Evolutionary conservation across 768 basidiomycete species (phyloP), one percentile per base, ranked within the genome.

Genomic region (Boletus barrowsii): DNA sequence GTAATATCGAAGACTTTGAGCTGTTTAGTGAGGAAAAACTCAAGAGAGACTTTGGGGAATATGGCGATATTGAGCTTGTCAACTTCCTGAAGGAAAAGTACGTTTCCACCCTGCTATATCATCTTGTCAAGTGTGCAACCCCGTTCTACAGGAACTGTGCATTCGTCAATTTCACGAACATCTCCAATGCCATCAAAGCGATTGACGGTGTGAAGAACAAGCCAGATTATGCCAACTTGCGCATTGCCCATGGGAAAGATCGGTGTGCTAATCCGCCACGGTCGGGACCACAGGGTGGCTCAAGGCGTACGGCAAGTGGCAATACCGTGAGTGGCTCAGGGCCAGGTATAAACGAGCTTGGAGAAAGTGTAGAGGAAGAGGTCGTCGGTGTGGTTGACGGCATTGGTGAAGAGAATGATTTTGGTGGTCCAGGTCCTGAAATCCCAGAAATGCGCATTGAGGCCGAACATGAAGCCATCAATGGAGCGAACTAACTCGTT

Each of bases 101-200:
- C 41, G 90, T 81, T 5, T 4, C 4, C 8, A 80, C 83, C 64
- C 30, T 33, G 36, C 42, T 39, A 20, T 41, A 36, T 54, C 51
- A 32, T 33, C 5, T 30, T 48, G 47, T 49, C 22, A 20, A 47
- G 45, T 37, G 49, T 13, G 58, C 37, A 1, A 40, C 4, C 6
- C 24, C 46, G 29, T 49, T 33, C 42, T 56, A 14, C 22, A 94
- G 91, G 82, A 93, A 93, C 74, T 95, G 93, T 68, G 93, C 92
- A 30, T 99, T 94, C 67, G 88, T 93, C 65, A 97, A 96, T 76
- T 96, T 94, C 62, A 96, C 93, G 33, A 94, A 94, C 74, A 84
- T 97, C 61, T 86, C 87, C 47, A 95, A 95, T 66, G 93, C 94
- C 13, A 93, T 94, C 79, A 98, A 98, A 76, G 94, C 96, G n/a